These are phyloP conservation scores for Porphyridium purpureum DNA, from an alignment of 23 red algal genomes.

Conservation along the genomic window DNA sequence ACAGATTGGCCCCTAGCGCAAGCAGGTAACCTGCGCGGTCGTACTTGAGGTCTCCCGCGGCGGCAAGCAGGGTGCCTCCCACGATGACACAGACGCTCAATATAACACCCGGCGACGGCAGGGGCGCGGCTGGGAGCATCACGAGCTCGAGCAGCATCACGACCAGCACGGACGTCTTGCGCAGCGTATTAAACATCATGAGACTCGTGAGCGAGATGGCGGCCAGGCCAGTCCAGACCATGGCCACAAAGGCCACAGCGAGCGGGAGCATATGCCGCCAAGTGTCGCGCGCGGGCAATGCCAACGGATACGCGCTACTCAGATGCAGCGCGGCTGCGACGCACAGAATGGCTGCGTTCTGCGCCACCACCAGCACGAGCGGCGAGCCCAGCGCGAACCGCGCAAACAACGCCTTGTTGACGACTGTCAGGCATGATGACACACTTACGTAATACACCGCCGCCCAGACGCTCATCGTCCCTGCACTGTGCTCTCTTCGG, in stretches of 20 bases:
- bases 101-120: conserved; percentile 2
- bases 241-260: too few relatives aligned
- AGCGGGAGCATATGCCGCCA: too few relatives aligned
- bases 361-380: conserved; percentile 32
- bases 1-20: conserved; percentile 16
- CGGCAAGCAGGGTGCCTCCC: conserved; percentile 11
- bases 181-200: conserved; percentile 81
- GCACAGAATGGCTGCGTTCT: conserved; percentile 21
- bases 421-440: conserved; percentile 39
- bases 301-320: too few relatives aligned
- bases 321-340: not conserved
- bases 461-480: too few relatives aligned
- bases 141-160: conserved; percentile 43
- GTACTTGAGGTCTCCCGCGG: conserved; percentile 3
- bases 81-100: conserved; percentile 18
- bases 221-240: conserved; percentile 38
- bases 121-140: not conserved
- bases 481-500: too few relatives aligned
- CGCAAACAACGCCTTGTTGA: conserved; percentile 76
- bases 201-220: conserved; percentile 44
- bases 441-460: conserved; percentile 53
- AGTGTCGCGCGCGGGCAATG: too few relatives aligned
- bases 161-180: conserved; percentile 57
- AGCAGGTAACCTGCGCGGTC: conserved; percentile 13
- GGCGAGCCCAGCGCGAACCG: conserved; percentile 19